Base-by-base conservation (phyloP, 257 asterid genomes). In the Jasminum sambac region DNA sequence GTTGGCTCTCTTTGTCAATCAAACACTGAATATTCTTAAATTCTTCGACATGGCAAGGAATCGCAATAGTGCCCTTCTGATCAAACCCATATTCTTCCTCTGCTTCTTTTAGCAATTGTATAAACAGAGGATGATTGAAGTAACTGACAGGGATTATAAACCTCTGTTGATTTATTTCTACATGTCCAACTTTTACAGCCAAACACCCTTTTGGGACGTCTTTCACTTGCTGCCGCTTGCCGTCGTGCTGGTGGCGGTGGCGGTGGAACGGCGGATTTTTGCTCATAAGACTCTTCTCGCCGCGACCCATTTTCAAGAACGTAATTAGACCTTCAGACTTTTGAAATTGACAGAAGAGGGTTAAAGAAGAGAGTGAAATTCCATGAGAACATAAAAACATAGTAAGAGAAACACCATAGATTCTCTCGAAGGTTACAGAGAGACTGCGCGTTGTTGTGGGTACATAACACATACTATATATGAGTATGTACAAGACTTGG, bases 21-120 rank as follows among this genome's bases (percentile, higher is more conserved):
- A 64, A 13, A 1, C 67, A 73, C 30, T 65, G 81, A 50, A 83
- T 59, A n/a, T 34, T 19, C 5, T 68, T 77, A 5, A 83, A 83
- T 8, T 79, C 64, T 12, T 83, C 73, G 10, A 83, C 81, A 5
- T 64, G 77, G 10, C 87, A 83, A 26, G 87, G 87, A 24, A 83
- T 83, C 0, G 77, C 65, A 23, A 83, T 79, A 12, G 79, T 70
- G n/a, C 84, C 87, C 69, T 79, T 75, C 12, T 83, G 87, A 37
- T 79, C 81, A 69, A 83, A 83, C 10, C 87, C 87, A 19, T 77
- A 82, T 52, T 73, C 87, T 37, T 79, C 80, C 21, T 82, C 84
- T 0, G 84, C 87, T 34, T 72, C 83, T 64, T 83, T 83, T 30
- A 83, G 67, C 40, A 83, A 74, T 30, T 67, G 79, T 69, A 68